Base-by-base conservation (phyloP, 2,329 filamentous ascomycete species). In the Apiospora marii region DNA sequence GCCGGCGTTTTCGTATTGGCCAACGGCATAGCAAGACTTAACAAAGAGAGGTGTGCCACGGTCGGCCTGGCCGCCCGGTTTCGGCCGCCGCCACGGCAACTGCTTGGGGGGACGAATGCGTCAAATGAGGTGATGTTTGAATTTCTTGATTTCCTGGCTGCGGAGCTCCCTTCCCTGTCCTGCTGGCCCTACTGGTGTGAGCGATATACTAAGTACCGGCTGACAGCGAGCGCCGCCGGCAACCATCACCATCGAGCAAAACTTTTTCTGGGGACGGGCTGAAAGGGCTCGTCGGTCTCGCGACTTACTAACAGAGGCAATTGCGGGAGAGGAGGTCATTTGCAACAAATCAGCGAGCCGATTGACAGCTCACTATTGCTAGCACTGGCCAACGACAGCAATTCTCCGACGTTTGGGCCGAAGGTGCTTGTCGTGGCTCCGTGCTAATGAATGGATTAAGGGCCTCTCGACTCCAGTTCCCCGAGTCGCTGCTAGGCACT, bases 391-490 rank as follows among this genome's bases (percentile, higher is more conserved):
- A 70, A 24, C 46, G 46, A 70, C 48, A 68, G 67, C 44, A 70
- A 51, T 70, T 70, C 68, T 43, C 68, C 68, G 68, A 70, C 68
- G 46, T 70, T 70, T 58, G 48, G 46, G 68, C 68, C 68, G 68
- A 70, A 51, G 68, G 16, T 53, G 30, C 58, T 41, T 64, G 58
- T 64, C 58, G 68, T 58, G 68, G 67, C 67, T 44, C 67, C 67
- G n/a, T 68, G n/a, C 41, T 48, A 46, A 48, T 48, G 41, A 68
- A 10, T 13, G 41, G 46, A 37, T 64, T 34, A 64, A 68, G 41
- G n/a, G 67, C 67, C 3, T 34, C 67, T 37, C 34, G 22, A 64
- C 30, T 64, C 58, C 58, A 64, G 58, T 64, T 64, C 58, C 58
- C 58, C 58, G 58, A 64, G 34, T 64, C 34, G 58, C 5, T 64